Base-by-base conservation (phyloP, 2,329 filamentous ascomycete species). In the Talaromyces pinophilus region DNA sequence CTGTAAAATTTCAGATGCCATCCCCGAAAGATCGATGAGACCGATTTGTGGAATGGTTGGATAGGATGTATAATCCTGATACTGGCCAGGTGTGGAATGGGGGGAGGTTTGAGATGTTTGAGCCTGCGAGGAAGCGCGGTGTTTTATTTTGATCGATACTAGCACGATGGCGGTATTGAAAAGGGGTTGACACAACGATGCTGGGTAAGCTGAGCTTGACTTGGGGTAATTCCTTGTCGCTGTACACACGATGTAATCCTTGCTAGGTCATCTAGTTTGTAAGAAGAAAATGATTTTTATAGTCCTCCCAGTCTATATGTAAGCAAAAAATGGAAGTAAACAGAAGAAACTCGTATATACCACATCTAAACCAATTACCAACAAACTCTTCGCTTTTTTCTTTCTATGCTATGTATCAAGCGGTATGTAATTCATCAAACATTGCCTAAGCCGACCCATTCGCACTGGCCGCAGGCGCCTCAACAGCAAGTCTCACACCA, bases 401-500 rank as follows among this genome's bases (percentile, higher is more conserved):
- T 38, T 57, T 54, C 50, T 54, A 54, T 54, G 50, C 50, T 33
- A 30, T 54, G 50, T 54, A 54, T 54, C 35, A 25, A 33, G 38
- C 10, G 35, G 11, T 44, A 59, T 25, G 25, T 60, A 4, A 60
- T 44, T 60, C 38, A 44, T 46, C 38, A 46, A n/a, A 28, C 57
- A 28, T 19, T 6, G 46, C 33, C 22, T 55, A 75, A 57, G 72
- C 73, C 69, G 70, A 74, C 50, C 77, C 77, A 69, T 80, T 77
- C 59, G 72, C 71, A 60, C 68, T 73, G n/a, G 72, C 67, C 66
- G 74, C 71, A 13, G 77, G 73, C 42, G 77, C 78, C 69, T 84
- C 82, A 59, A 87, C 75, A 63, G 74, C 78, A 59, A 91, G 92
- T 72, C 92, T 84, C 67, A 95, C 88, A 71, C 92, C 93, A 52